A percentile compares a stretch with the other conserved stretches of the same genome.
These are phyloP conservation scores for Thelonectria discophora DNA, from an alignment of 2,329 filamentous ascomycete genomes.

Conservation along the genomic window DNA sequence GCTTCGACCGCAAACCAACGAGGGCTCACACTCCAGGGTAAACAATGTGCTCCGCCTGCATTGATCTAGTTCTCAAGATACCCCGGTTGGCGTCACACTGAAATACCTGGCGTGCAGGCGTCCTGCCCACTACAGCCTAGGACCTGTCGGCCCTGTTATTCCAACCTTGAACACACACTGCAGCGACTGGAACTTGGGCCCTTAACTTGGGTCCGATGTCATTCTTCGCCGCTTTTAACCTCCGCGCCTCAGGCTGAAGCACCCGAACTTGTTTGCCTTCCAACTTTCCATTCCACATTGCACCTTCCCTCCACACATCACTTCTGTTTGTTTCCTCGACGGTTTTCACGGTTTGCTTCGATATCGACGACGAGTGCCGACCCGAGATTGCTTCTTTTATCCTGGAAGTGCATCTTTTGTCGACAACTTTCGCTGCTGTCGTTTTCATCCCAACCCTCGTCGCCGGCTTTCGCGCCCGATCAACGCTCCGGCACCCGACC, in stretches of 20 bases:
- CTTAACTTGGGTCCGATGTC: constrained; percentile 32
- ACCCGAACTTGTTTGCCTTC: constrained; percentile 33
- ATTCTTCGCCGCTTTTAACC: constrained; percentile 36
- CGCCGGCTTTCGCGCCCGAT: constrained; percentile 34
- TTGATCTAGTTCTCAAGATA: neutral
- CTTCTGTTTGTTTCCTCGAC: constrained; percentile 26
- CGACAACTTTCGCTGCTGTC: neutral
- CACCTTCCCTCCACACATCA: constrained; percentile 30
- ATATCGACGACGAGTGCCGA: constrained; percentile 16
- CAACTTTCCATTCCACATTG: constrained; percentile 27
- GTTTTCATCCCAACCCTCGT: constrained; percentile 16
- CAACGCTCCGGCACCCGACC: constrained; percentile 18
- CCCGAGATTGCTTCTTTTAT: constrained; percentile 18
- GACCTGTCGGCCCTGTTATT: constrained; percentile 13
- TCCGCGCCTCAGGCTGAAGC: constrained; percentile 37
- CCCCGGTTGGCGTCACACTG: constrained; percentile 1
- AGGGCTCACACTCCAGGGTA: neutral
- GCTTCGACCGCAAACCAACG: neutral
- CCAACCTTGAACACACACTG: neutral
- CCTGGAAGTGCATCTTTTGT: neutral
- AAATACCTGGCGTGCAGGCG: constrained; percentile 15
- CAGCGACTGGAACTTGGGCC: too few relatives aligned
- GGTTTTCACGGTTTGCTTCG: constrained; percentile 19
- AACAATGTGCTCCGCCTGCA: neutral
- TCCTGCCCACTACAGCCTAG: constrained; percentile 10